A percentile compares a stretch with the other conserved stretches of the same genome.
These are phyloP conservation scores for Acaromyces ingoldii DNA, from an alignment of 1,284 basidiomycete genomes.

Conservation along the genomic window DNA sequence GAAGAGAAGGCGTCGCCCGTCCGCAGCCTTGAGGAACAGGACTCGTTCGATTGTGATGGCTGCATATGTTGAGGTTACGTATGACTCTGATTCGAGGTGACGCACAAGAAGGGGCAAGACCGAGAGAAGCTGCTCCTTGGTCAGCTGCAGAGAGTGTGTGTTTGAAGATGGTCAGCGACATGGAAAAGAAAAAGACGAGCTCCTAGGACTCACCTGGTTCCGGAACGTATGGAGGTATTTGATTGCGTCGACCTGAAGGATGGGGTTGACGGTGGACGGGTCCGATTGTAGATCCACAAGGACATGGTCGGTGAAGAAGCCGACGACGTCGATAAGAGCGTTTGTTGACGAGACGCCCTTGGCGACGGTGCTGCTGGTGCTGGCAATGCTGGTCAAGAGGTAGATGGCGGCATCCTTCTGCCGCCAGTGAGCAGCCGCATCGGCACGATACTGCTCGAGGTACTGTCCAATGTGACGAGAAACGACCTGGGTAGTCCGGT, in stretches of 20 bases:
- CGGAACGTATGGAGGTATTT: constrained; percentile 68
- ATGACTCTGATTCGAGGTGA: constrained; percentile 60
- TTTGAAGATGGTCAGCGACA: neutral
- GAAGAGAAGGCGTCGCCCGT: constrained; percentile 66
- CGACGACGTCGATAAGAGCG: constrained; percentile 82
- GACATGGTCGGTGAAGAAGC: constrained; percentile 90
- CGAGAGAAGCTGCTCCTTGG: constrained; percentile 85
- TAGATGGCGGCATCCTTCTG: constrained; percentile 95
- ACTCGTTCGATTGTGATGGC: constrained; percentile 54
- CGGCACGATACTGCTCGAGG: constrained; percentile 60
- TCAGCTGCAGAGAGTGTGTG: constrained; percentile 57
- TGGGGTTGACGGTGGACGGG: constrained; percentile 65
- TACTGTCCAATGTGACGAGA: constrained; percentile 75
- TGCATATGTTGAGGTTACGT: constrained; percentile 54
- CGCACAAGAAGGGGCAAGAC: constrained; percentile 83
- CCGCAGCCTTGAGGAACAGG: constrained; percentile 70
- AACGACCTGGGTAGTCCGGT: constrained; percentile 77
- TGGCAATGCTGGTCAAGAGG: constrained; percentile 83
- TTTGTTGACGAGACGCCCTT: constrained; percentile 63
- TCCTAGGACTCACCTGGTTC: constrained; percentile 65
- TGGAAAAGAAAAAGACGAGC: neutral
- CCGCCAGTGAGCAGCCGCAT: constrained; percentile 75
- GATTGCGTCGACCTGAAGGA: constrained; percentile 92
- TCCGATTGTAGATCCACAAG: constrained; percentile 76
- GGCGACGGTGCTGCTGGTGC: constrained; percentile 69